Evolutionary conservation across 129 eudicot species (phyloP), one percentile per base, ranked within the genome.

Genomic region (Erigeron canadensis): DNA sequence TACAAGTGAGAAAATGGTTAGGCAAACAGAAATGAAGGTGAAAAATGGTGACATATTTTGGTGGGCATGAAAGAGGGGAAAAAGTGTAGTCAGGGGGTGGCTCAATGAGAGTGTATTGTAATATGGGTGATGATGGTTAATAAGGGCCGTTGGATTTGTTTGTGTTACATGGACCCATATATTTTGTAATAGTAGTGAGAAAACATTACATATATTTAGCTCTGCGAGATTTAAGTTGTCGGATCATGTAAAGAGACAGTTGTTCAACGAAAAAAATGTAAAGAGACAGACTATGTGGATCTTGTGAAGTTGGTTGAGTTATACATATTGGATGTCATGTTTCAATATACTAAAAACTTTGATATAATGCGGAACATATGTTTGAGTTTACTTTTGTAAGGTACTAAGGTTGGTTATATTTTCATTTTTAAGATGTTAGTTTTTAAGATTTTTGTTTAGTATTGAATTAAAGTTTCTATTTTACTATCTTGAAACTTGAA

Each of bases 1-100:
- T 86, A 86, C 72, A 83, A 77, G 42, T 42, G 87, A 38, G 40
- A 77, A 65, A 69, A 84, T 63, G 74, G 75, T 50, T 65, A 79
- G 1, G 39, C 72, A 40, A 55, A 75, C 40, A 4, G 58, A 40
- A 5, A 71, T 15, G 13, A 67, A 40, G 81, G 73, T 53, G 15
- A 57, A 34, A 50, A 73, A 10, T 17, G 82, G 73, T 55, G 80
- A 60, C 73, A 78, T 83, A n/a, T 71, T 75, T 81, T 74, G 66
- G 12, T 47, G 64, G 43, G 67, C 15, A 44, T 38, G 73, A 11
- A 53, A 69, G 63, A 68, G 79, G 51, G 23, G 48, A 42, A 78
- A 42, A 75, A 74, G 74, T 5, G 57, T 10, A 38, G 43, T 51
- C 48, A 44, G 34, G 28, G 23, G 28, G 73, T 40, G 61, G 53